Percentiles rank a stretch among this genome's conserved stretches.
Evolutionary conservation across 352 stramenopile species (phyloP).

Genomic region (Phytopythium delawarense): DNA sequence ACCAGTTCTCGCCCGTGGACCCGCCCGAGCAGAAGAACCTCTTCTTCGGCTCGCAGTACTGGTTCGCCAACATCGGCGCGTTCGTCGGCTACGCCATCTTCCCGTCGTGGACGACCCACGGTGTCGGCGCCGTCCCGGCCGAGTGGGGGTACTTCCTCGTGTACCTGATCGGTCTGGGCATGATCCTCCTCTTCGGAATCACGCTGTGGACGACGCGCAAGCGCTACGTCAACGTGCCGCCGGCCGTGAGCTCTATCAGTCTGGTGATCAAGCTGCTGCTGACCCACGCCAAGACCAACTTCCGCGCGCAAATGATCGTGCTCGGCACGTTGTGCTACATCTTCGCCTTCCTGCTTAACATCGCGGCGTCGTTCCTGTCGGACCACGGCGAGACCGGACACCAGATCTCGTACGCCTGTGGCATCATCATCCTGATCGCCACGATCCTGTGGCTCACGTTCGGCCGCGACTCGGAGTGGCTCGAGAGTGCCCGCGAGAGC

Average conservation of each 20-base stretch:
- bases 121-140: conserved; percentile 40
- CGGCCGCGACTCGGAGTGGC: conserved; percentile 33
- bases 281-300: conserved; percentile 14
- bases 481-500: conserved; percentile 30
- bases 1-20: conserved; percentile 46
- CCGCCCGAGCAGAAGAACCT: conserved; percentile 33
- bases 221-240: conserved; percentile 41
- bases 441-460: conserved; percentile 34
- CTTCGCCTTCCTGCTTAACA: conserved; percentile 32
- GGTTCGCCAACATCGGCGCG: conserved; percentile 62
- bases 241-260: conserved; percentile 29
- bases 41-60: conserved; percentile 84
- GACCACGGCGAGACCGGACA: conserved; percentile 25
- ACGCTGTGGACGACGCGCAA: conserved; percentile 25
- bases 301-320: conserved; percentile 22
- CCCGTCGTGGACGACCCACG: conserved; percentile 62
- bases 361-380: conserved; percentile 40
- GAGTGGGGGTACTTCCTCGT: conserved; percentile 75
- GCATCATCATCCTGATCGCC: conserved; percentile 28
- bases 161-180: conserved; percentile 40
- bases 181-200: conserved; percentile 29
- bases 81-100: conserved; percentile 68
- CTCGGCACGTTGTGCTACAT: conserved; percentile 28
- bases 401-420: conserved; percentile 34
- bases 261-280: conserved; percentile 30